These are phyloP conservation scores for Simplicillium sp. DNA, from an alignment of 2,329 filamentous ascomycete species.

Conservation along the genomic window DNA sequence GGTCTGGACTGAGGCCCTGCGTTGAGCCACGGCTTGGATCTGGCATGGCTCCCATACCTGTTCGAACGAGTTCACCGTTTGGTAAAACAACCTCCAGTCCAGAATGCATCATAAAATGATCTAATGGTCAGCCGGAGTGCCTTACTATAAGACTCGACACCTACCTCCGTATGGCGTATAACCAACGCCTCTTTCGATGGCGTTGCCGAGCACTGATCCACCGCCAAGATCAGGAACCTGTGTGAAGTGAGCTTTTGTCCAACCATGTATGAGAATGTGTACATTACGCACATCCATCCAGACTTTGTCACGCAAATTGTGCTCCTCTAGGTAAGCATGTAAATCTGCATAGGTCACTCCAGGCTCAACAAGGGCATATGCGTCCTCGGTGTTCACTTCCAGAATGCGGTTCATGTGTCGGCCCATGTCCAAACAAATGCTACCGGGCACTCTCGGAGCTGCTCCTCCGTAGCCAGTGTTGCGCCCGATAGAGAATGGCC, in stretches of 20 bases:
- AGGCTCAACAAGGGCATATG: slow-evolving; percentile 42
- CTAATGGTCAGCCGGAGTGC: too few relatives aligned
- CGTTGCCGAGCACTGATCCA: slow-evolving; percentile 34
- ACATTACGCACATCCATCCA: slow-evolving; percentile 34
- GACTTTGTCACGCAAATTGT: slow-evolving; percentile 26
- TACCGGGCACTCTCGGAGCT: slow-evolving; percentile 40
- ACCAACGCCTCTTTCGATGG: slow-evolving; percentile 33
- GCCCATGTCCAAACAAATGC: slow-evolving; percentile 41
- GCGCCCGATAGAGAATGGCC: slow-evolving; percentile 37
- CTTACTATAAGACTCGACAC: background rate
- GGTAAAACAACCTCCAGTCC: slow-evolving; percentile 35
- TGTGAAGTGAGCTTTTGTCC: too few relatives aligned
- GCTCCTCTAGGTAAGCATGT: slow-evolving; percentile 35
- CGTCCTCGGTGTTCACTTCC: slow-evolving; percentile 37
- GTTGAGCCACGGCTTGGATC: slow-evolving; percentile 22
- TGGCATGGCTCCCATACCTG: slow-evolving; percentile 36
- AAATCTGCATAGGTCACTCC: slow-evolving; percentile 44
- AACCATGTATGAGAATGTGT: too few relatives aligned
- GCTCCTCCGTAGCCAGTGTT: slow-evolving; percentile 47
- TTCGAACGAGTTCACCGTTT: slow-evolving; percentile 32
- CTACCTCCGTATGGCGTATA: slow-evolving; percentile 30
- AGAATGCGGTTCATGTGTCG: slow-evolving; percentile 42
- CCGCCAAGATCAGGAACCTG: slow-evolving; percentile 31
- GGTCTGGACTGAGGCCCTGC: slow-evolving; percentile 19
- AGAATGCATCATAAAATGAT: slow-evolving; percentile 27